A percentile compares a stretch with the other conserved stretches of the same genome.
Conservation (phyloP, 2,329 filamentous ascomycete species). For the Graphiopsis chlorocephala region DNA sequence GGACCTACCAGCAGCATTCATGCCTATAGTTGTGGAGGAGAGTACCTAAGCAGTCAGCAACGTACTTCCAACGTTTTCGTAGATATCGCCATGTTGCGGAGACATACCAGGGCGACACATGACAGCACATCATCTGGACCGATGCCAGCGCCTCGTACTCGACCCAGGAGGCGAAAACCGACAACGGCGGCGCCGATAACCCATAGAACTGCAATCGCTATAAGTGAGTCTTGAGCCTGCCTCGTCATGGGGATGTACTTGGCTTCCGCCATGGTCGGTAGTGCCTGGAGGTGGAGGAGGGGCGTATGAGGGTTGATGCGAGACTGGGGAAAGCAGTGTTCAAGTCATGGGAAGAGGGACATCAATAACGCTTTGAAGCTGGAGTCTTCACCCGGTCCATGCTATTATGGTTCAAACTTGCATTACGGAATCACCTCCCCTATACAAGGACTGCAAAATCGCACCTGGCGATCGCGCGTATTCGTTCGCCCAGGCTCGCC, state of each 20-base stretch:
- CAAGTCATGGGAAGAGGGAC: neutral
- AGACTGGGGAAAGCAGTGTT: neutral
- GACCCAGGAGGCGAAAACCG: neutral
- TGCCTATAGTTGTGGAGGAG: conserved; percentile 2
- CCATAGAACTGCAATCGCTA: neutral
- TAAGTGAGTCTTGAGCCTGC: neutral
- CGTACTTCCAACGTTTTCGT: neutral
- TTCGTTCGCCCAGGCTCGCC: neutral
- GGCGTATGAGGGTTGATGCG: neutral
- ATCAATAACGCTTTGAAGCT: neutral
- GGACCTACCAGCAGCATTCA: conserved; percentile 2
- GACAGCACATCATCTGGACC: conserved; percentile 10
- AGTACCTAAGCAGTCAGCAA: neutral
- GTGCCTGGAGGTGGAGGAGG: neutral
- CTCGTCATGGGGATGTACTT: conserved; percentile 2
- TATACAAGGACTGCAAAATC: neutral
- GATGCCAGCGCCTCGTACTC: conserved; percentile 8
- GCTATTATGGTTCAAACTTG: neutral
- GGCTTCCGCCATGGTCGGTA: neutral
- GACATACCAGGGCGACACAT: conserved; percentile 3
- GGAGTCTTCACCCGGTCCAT: neutral
- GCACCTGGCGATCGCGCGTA: neutral
- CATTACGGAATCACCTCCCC: neutral
- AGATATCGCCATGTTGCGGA: neutral
- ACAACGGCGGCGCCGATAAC: neutral